phyloP scores from a whole-genome alignment of 2,329 filamentous ascomycete species.

The Apiospora kogelbergensis region DNA sequence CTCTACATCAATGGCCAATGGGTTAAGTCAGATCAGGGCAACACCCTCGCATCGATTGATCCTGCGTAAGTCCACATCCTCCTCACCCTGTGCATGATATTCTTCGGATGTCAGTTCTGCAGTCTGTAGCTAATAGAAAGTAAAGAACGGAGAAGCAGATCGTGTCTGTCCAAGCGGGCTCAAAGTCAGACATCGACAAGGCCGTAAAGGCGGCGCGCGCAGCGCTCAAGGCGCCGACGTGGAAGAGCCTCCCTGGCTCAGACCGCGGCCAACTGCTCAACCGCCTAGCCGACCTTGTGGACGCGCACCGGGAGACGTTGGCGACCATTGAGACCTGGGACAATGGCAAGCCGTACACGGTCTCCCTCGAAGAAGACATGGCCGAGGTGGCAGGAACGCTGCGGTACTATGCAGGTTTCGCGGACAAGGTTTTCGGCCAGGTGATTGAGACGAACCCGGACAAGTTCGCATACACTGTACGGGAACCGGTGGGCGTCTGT shows the following conservation, averaged over 20 bases:
- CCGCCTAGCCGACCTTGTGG: constrained; percentile 78
- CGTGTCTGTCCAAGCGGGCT: constrained; percentile 77
- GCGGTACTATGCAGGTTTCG: constrained; percentile 87
- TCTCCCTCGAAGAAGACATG: constrained; percentile 72
- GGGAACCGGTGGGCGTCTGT: constrained; percentile 78
- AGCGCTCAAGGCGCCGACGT: constrained; percentile 71
- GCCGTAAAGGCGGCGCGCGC: constrained; percentile 84
- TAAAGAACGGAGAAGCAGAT: constrained; percentile 73
- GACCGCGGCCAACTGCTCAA: constrained; percentile 67
- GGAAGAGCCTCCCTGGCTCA: constrained; percentile 67
- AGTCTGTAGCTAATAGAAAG: background rate
- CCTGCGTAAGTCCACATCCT: constrained; percentile 45
- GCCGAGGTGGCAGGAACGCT: constrained; percentile 66
- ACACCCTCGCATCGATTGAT: constrained; percentile 92
- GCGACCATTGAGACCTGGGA: constrained; percentile 84
- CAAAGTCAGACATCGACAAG: constrained; percentile 80
- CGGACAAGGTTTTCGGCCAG: constrained; percentile 88
- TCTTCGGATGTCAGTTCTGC: too few species aligned
- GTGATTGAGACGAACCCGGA: constrained; percentile 76
- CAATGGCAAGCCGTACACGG: constrained; percentile 78
- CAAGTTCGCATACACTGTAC: constrained; percentile 80
- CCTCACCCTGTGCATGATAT: background rate
- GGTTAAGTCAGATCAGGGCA: constrained; percentile 78
- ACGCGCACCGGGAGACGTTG: constrained; percentile 75
- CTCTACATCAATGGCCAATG: constrained; percentile 90